Percentiles rank a stretch among this genome's conserved stretches.
These are phyloP conservation scores for Kodamaea arcana DNA, from an alignment of 1,139 yeast species.

Conservation along the genomic window DNA sequence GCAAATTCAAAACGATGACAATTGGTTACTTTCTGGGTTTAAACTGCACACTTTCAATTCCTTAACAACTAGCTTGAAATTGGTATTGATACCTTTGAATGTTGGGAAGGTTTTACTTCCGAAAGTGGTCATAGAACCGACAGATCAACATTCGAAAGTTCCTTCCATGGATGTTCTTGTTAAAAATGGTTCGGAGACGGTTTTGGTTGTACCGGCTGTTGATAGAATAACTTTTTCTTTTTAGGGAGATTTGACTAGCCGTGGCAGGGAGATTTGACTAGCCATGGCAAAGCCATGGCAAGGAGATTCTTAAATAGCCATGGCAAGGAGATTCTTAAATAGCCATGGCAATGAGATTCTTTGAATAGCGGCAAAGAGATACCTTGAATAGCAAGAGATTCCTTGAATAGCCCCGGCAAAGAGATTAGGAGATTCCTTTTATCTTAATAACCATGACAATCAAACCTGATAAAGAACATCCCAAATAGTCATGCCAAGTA, in stretches of 20 bases:
- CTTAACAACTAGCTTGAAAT: constrained; percentile 19
- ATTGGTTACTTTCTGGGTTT: constrained; percentile 72
- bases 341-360: too few species aligned
- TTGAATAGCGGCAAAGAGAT: too few species aligned
- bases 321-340: too few species aligned
- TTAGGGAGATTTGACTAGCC: too few species aligned
- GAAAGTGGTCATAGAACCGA: constrained; percentile 25
- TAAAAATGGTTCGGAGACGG: constrained; percentile 62
- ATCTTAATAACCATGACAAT: too few species aligned
- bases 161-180: constrained; percentile 58
- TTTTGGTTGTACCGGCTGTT: constrained; percentile 69
- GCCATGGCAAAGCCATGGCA: too few species aligned
- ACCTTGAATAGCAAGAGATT: too few species aligned
- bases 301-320: too few species aligned
- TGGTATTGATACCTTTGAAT: constrained; percentile 66
- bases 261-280: not conserved
- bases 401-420: too few species aligned
- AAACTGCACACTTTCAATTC: constrained; percentile 43
- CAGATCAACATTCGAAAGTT: constrained; percentile 18
- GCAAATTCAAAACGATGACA: constrained; percentile 34
- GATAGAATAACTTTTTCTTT: constrained; percentile 60
- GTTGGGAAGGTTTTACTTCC: constrained; percentile 76
- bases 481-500: too few species aligned
- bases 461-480: too few species aligned
- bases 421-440: too few species aligned